Conservation (phyloP, 2,329 filamentous ascomycete species). For the Periglandula ipomoeae region DNA sequence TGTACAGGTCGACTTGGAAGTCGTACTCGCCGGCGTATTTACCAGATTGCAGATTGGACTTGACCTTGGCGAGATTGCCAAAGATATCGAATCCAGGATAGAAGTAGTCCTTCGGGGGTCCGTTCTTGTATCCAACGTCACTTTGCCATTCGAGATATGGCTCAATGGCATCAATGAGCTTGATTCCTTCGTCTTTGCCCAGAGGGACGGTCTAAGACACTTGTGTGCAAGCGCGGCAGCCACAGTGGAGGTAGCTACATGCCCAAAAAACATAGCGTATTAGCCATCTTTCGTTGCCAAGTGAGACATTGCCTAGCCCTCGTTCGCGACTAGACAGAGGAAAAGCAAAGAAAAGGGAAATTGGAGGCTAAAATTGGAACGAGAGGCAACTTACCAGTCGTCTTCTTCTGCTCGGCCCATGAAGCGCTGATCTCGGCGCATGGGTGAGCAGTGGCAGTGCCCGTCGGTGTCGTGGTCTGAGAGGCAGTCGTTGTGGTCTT, state of each 20-base stretch:
- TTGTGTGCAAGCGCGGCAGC: constrained; percentile 26
- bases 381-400: not conserved
- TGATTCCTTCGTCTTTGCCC: constrained; percentile 22
- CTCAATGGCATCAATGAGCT: constrained; percentile 27
- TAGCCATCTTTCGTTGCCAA: no score
- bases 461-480: no score
- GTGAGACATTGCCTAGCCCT: no score
- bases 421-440: constrained; percentile 10
- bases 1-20: constrained; percentile 45
- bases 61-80: constrained; percentile 34
- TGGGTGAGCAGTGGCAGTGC: constrained; percentile 4
- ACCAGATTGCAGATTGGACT: constrained; percentile 28
- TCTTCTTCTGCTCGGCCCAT: constrained; percentile 8
- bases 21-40: constrained; percentile 43
- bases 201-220: constrained; percentile 31
- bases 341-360: not conserved
- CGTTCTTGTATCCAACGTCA: constrained; percentile 36
- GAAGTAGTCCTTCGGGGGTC: constrained; percentile 42
- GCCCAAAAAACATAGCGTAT: no score
- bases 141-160: constrained; percentile 40
- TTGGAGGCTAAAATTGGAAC: no score
- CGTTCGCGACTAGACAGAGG: not conserved
- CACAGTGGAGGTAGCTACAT: constrained; percentile 19
- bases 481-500: no score
- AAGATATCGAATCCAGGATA: constrained; percentile 40